Evolutionary conservation across 2,329 filamentous ascomycete genomes (phyloP).

Genomic region (Aspergillus melleus): DNA sequence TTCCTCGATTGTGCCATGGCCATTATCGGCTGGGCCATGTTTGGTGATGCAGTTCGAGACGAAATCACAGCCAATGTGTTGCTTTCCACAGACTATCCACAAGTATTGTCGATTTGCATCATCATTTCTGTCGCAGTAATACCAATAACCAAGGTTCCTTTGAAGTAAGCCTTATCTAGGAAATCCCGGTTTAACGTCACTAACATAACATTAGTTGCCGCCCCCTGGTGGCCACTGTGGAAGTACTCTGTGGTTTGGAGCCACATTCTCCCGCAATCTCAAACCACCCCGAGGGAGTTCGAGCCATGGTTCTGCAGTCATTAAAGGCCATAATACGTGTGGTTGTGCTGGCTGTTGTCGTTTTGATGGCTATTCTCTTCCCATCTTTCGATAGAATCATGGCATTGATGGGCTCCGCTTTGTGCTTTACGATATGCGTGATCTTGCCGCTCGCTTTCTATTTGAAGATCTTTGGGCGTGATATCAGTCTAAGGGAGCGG

Average conservation of each 20-base stretch:
- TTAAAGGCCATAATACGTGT: slow-evolving; percentile 65
- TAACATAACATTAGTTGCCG: slow-evolving; percentile 55
- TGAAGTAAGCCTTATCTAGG: slow-evolving; percentile 57
- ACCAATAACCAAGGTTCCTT: slow-evolving; percentile 89
- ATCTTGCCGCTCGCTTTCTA: slow-evolving; percentile 88
- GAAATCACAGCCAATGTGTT: slow-evolving; percentile 92
- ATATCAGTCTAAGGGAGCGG: slow-evolving; percentile 66
- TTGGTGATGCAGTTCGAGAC: slow-evolving; percentile 82
- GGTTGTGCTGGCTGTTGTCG: slow-evolving; percentile 67
- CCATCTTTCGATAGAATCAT: slow-evolving; percentile 88
- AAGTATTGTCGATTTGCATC: slow-evolving; percentile 71
- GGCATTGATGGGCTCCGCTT: slow-evolving; percentile 82
- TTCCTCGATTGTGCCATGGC: slow-evolving; percentile 79
- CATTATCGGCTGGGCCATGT: slow-evolving; percentile 87
- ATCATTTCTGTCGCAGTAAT: slow-evolving; percentile 89
- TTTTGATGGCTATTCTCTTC: slow-evolving; percentile 70
- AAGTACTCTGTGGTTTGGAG: slow-evolving; percentile 76
- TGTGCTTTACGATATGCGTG: slow-evolving; percentile 93
- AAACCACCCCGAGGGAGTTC: slow-evolving; percentile 26
- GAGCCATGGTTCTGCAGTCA: slow-evolving; percentile 55
- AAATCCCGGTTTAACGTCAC: background rate
- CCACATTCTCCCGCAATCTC: slow-evolving; percentile 40
- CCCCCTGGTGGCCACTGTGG: slow-evolving; percentile 81
- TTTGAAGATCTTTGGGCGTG: slow-evolving; percentile 78
- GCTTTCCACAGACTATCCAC: slow-evolving; percentile 70